A percentile compares a stretch with the other conserved stretches of the same genome.
Conservation (phyloP, 441 rosid species). For the Gossypium lobatum region DNA sequence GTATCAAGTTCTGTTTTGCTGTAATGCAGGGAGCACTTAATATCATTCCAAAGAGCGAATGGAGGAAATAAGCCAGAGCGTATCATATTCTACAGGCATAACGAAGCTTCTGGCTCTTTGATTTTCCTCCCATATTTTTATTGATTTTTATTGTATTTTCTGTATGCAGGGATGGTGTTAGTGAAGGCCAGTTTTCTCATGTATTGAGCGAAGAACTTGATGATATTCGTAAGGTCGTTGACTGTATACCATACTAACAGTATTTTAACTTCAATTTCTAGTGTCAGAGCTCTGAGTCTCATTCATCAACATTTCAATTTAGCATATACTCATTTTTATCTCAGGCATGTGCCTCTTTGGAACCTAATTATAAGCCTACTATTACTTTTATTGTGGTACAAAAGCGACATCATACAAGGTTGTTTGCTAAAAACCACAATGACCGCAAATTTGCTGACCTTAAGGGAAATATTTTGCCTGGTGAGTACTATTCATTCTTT, state of each 20-base stretch:
- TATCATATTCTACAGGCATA: neutral
- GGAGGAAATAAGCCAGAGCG: neutral
- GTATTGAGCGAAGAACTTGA: neutral
- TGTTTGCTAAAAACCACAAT: neutral
- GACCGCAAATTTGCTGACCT: neutral
- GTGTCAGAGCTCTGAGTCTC: neutral
- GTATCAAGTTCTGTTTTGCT: neutral
- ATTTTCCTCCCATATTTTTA: neutral
- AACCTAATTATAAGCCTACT: neutral
- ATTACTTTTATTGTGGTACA: neutral
- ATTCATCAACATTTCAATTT: neutral
- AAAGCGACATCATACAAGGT: constrained; percentile 1
- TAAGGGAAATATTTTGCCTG: neutral
- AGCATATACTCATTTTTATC: neutral
- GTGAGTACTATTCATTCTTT: neutral
- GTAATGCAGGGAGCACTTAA: neutral
- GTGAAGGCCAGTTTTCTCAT: constrained; percentile 3
- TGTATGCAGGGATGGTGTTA: neutral
- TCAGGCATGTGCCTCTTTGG: constrained; percentile 3
- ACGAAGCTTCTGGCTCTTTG: neutral
- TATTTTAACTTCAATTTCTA: neutral
- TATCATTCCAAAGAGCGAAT: constrained; percentile 1
- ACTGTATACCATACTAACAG: neutral
- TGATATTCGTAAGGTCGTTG: neutral
- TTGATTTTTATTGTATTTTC: neutral